Base-by-base conservation (phyloP, 257 asterid species). In the Linaria vulgaris region DNA sequence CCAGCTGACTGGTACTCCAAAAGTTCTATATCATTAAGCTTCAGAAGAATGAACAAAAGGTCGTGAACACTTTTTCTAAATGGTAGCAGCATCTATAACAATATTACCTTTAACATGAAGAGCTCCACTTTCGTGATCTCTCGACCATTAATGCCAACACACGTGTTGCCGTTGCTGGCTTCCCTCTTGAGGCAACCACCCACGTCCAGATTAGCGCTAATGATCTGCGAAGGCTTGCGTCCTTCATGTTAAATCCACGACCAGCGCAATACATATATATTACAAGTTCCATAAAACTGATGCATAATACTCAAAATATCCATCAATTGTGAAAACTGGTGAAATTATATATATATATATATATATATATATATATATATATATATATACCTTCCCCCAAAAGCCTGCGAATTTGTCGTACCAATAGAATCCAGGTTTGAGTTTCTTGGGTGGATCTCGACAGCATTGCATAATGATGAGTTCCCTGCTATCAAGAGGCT, bases 371-470 rank as follows among this genome's bases (percentile, higher is more conserved):
- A n/a, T n/a, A n/a, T n/a, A n/a, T n/a, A n/a, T n/a, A n/a, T n/a
- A n/a, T n/a, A n/a, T 30, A 24, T 34, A 67, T 75, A 81, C 88
- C 88, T 81, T 81, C 60, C 90, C 87, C 87, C 87, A 83, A 23
- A 81, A 78, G 44, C 90, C 90, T n/a, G 90, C 69, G n/a, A 56
- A 68, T 67, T 76, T 81, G 72, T 83, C 90, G 44, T 83, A 81
- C 90, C 90, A 83, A 68, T 72, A 37, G 2, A n/a, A 58, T 47
- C 87, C 90, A 0, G 83, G 87, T 64, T 70, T 81, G 27, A 81
- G 68, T 56, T 83, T 79, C 74, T 72, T 78, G 6, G 90, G 90
- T 3, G 87, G 87, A 68, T 64, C 61, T 27, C 69, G 30, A 63
- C 82, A 74, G 66, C 68, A 74, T 56, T 74, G 85, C 75, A 83